Evolutionary conservation across 345 rosid species (phyloP), one percentile per base, ranked within the genome.

Genomic region (Eucalyptus grandis): DNA sequence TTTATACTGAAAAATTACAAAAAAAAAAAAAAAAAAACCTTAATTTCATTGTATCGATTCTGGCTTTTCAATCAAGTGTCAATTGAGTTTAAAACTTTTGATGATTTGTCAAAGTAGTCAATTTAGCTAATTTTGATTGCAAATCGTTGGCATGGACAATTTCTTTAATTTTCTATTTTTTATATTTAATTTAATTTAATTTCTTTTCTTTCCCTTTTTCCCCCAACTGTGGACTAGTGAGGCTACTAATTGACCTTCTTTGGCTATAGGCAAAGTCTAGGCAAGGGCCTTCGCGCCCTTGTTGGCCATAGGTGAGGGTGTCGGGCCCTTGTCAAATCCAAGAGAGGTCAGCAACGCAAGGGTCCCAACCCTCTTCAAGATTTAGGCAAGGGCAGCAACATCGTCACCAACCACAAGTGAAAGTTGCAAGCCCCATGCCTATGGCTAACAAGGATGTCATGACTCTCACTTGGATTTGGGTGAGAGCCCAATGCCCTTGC

Each of bases 41-140:
- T 56, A 56, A 56, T 10, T 22, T 56, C 26, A 53, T 21, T 53
- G 1, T 7, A 19, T 19, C 0, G n/a, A n/a, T n/a, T n/a, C n/a
- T n/a, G n/a, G n/a, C 13, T 1, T 56, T 10, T 56, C 0, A 56
- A n/a, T 56, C 10, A n/a, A n/a, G 3, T 24, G 9, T 8, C 62
- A 10, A 9, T 56, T 56, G 14, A 24, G 6, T 56, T n/a, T 1
- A 22, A 56, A 56, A 56, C 0, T 21, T 9, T n/a, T n/a, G n/a
- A n/a, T n/a, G n/a, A n/a, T n/a, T n/a, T 56, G 11, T 24, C 1
- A 56, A 24, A 1, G 0, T 1, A 56, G 3, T 24, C 0, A 0
- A 56, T 56, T 24, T 4, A 0, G 27, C 27, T 0, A 56, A 56
- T 22, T 56, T 24, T 56, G 3, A 4, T 56, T 0, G 12, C 30